phyloP scores from a whole-genome alignment of 2,329 filamentous ascomycete genomes.

The Pseudogymnoascus sp. region DNA sequence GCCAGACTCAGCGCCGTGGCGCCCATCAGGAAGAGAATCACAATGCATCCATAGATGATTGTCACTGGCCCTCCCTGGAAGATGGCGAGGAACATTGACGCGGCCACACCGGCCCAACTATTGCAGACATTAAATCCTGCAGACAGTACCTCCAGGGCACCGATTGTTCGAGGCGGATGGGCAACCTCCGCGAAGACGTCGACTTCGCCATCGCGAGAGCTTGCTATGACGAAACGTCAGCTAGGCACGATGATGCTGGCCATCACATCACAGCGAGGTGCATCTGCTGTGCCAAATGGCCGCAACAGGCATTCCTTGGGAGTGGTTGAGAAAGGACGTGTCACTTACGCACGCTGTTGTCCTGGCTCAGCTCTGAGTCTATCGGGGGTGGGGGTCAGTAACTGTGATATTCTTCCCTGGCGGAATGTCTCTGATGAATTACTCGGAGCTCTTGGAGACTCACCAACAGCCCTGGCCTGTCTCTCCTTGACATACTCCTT shows the following conservation, averaged over 20 bases:
- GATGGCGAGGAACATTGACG: neutral
- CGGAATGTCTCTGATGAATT: neutral
- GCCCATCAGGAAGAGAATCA: conserved; percentile 3
- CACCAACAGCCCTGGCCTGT: neutral
- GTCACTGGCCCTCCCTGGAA: conserved; percentile 1
- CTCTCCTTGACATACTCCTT: neutral
- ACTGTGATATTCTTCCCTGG: neutral
- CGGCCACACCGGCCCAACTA: conserved; percentile 3
- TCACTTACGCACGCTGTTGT: neutral
- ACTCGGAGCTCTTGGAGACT: neutral
- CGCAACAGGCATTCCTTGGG: neutral
- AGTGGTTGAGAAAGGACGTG: neutral
- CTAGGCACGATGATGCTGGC: neutral
- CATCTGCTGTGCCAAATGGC: neutral
- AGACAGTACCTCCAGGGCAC: neutral
- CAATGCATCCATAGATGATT: conserved; percentile 1
- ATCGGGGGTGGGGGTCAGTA: neutral
- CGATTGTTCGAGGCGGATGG: neutral
- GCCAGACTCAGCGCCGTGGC: neutral
- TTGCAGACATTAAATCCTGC: conserved; percentile 5
- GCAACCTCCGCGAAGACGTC: neutral
- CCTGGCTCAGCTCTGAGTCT: conserved; percentile 5
- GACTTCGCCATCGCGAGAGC: neutral
- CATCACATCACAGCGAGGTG: neutral
- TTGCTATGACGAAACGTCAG: neutral